phyloP scores from a whole-genome alignment of 2,329 filamentous ascomycete genomes.

The Didymella lethalis region DNA sequence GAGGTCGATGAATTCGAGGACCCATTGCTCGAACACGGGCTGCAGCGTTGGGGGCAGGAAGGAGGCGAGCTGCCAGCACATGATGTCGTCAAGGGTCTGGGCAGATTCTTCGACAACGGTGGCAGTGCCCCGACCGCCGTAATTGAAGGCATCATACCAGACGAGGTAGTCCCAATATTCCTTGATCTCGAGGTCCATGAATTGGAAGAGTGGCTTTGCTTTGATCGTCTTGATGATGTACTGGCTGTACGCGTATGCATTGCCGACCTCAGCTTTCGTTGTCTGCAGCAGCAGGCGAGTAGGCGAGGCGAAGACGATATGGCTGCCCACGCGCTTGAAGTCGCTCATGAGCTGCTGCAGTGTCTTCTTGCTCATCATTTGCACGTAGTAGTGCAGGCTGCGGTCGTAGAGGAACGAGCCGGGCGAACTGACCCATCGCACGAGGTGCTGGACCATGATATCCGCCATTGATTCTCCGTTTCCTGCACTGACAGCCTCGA shows the following conservation, averaged over 20 bases:
- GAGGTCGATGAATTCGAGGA: constrained; percentile 91
- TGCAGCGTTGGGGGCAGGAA: constrained; percentile 85
- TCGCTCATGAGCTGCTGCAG: constrained; percentile 97
- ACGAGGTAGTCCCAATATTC: constrained; percentile 99
- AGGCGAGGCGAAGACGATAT: constrained; percentile 92
- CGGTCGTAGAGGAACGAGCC: constrained; percentile 95
- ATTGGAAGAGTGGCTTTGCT: constrained; percentile 93
- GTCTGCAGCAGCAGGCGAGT: constrained; percentile 92
- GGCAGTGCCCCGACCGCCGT: constrained; percentile 90
- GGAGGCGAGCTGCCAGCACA: constrained; percentile 97
- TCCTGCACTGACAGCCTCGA: constrained; percentile 87
- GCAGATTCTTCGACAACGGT: constrained; percentile 79
- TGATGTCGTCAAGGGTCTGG: constrained; percentile 86
- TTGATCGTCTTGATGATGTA: constrained; percentile 99
- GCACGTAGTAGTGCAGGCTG: constrained; percentile 94
- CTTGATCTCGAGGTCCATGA: constrained; percentile 95
- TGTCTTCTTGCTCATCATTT: constrained; percentile 97
- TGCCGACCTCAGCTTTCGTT: constrained; percentile 94
- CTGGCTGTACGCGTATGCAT: constrained; percentile 94
- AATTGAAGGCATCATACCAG: constrained; percentile 99
- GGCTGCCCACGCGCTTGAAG: constrained; percentile 92
- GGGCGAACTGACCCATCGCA: constrained; percentile 88
- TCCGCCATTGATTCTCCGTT: constrained; percentile 78
- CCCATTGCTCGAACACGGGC: constrained; percentile 86
- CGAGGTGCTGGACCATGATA: constrained; percentile 94